These are phyloP conservation scores for Acanthochlamys bracteata DNA, from an alignment of 106 monocot species.

Conservation along the genomic window DNA sequence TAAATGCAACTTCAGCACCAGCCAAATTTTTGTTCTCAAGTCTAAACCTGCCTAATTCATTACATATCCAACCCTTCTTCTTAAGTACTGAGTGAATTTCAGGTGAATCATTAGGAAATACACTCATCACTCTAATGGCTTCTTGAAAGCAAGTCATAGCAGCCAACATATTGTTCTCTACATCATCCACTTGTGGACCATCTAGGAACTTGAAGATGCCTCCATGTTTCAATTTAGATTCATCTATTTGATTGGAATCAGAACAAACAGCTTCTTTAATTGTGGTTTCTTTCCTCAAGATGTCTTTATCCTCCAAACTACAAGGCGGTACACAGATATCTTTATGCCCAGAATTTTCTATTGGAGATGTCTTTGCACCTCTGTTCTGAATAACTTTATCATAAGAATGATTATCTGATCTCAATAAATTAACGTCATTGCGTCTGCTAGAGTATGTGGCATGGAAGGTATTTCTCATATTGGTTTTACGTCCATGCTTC, in stretches of 20 bases:
- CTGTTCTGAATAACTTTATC: constrained; percentile 11
- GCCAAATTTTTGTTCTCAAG: constrained; percentile 52
- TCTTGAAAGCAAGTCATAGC: constrained; percentile 58
- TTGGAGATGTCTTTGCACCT: background rate
- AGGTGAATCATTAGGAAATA: constrained; percentile 20
- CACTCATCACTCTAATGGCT: constrained; percentile 41
- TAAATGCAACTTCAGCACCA: constrained; percentile 81
- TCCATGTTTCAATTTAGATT: constrained; percentile 37
- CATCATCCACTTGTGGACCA: constrained; percentile 46
- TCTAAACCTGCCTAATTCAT: constrained; percentile 83
- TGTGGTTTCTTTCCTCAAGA: constrained; percentile 1
- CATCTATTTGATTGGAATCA: constrained; percentile 13
- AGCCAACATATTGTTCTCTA: constrained; percentile 55
- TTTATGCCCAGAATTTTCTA: constrained; percentile 3
- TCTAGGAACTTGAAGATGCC: constrained; percentile 85
- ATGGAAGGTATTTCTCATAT: constrained; percentile 16
- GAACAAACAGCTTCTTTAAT: constrained; percentile 9
- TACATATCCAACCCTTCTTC: constrained; percentile 85
- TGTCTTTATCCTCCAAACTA: constrained; percentile 12
- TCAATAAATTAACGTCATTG: constrained; percentile 5
- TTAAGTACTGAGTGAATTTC: constrained; percentile 53
- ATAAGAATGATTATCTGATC: constrained; percentile 12
- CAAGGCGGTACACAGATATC: constrained; percentile 5
- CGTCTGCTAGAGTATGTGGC: constrained; percentile 1
- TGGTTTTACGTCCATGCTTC: constrained; percentile 53